A percentile compares a stretch with the other conserved stretches of the same genome.
phyloP scores from a whole-genome alignment of 495 filamentous ascomycete species.

The Aspergillus haitiensis region DNA sequence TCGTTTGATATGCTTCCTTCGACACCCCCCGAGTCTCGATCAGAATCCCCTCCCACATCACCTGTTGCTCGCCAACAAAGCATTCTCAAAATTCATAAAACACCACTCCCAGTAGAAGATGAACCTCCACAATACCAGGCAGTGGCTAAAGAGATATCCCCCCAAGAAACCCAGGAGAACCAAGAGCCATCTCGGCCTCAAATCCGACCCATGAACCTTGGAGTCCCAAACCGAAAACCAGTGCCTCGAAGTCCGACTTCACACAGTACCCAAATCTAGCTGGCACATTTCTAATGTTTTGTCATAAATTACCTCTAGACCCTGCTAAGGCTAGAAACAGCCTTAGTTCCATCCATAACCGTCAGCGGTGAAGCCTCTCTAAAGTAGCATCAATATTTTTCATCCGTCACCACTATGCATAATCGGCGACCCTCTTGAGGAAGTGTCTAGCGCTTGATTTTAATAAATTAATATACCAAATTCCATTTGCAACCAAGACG shows the following conservation, averaged over 20 bases:
- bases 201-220: constrained; percentile 40
- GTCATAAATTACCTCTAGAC: no score
- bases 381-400: no score
- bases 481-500: no score
- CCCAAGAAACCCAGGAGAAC: constrained; percentile 16
- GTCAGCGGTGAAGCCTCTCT: no score
- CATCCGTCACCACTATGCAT: no score
- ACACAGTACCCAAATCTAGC: not conserved
- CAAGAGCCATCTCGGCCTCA: constrained; percentile 28
- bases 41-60: constrained; percentile 39
- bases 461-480: no score
- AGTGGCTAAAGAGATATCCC: constrained; percentile 26
- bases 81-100: constrained; percentile 38
- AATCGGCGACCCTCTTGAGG: no score
- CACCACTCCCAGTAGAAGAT: constrained; percentile 32
- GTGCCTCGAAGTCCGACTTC: constrained; percentile 36
- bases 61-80: constrained; percentile 41
- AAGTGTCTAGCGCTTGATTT: no score
- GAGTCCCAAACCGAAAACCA: constrained; percentile 44
- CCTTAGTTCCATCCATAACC: no score
- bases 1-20: constrained; percentile 50
- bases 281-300: no score
- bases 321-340: no score
- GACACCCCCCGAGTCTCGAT: constrained; percentile 43
- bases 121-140: constrained; percentile 43